Evolutionary conservation across 164 flowering plant species (phyloP), one percentile per base, ranked within the genome.

Genomic region (Malania oleifera): DNA sequence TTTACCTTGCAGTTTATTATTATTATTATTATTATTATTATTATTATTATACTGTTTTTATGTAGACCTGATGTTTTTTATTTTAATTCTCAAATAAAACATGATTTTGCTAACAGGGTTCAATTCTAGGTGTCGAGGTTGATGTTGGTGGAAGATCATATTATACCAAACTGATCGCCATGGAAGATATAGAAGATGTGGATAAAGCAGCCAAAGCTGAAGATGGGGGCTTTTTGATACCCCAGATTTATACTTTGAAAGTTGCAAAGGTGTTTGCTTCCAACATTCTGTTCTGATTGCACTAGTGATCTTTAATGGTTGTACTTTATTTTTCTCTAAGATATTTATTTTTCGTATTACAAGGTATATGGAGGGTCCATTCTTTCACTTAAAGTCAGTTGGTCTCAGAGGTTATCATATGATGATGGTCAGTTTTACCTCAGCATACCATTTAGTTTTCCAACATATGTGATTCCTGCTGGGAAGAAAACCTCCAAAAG

Each of bases 101-200:
- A 79, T 76, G 74, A 83, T 80, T 75, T 86, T 86, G 85, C 90
- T 87, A 83, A 86, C 97, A 95, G 97, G 96, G 96, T 89, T 86
- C 95, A 77, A 69, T 91, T 85, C 91, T 91, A 85, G 91, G 97
- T 85, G 80, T 84, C 54, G 96, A 95, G 69, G 80, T 85, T 54
- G 88, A 80, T 48, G 72, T 73, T 51, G 46, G 75, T 59, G 64
- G 77, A 51, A 85, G 67, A 67, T 69, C 80, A 54, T 88, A 78
- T 65, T 55, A 60, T 10, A 86, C 88, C 52, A 71, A 78, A 63
- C 61, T 83, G 18, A 47, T 77, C 53, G 27, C 59, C 19, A 34
- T 60, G 57, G 86, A 81, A 41, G 77, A 81, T 9, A 57, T 56
- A 17, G 59, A 60, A n/a, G 76, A 66, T 26, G 40, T 47, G 47